Evolutionary conservation across 139 green algal species (phyloP).

Genomic region (Protoeuglena noctilucae): DNA sequence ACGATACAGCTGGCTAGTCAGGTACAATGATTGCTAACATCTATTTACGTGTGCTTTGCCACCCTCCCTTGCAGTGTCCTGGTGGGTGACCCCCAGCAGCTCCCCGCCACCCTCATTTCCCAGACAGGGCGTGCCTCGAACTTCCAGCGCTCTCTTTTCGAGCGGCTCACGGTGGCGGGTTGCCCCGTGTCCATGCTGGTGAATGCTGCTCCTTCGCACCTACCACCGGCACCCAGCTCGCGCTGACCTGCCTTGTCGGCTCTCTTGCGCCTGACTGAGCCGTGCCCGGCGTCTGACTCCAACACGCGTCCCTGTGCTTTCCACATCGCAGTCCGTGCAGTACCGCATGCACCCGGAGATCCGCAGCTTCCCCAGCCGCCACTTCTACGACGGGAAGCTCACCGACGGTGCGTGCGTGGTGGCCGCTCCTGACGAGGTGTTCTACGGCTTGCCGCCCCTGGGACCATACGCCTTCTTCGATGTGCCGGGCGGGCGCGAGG

Average conservation of each 20-base stretch:
- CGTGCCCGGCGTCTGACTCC: no score
- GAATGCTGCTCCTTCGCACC: no score
- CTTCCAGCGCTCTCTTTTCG: slow-evolving; percentile 26
- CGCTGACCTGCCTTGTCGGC: no score
- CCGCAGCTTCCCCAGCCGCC: slow-evolving; percentile 25
- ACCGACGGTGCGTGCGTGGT: slow-evolving; percentile 21
- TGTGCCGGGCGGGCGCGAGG: not conserved
- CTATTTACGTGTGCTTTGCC: no score
- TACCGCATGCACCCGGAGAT: slow-evolving; percentile 64
- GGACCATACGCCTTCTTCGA: not conserved
- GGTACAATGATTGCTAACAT: no score
- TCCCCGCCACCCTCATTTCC: slow-evolving; percentile 53
- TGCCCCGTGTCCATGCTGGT: no score
- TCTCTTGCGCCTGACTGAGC: no score
- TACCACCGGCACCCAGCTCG: no score
- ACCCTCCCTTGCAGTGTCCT: slow-evolving; percentile 26
- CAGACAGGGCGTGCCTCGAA: slow-evolving; percentile 25
- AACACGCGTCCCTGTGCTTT: no score
- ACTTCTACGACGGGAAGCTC: slow-evolving; percentile 46
- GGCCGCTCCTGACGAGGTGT: not conserved
- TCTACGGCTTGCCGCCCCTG: no score
- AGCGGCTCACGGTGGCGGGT: no score
- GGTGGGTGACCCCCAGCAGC: slow-evolving; percentile 59
- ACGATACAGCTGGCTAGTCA: slow-evolving; percentile 45
- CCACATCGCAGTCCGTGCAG: slow-evolving; percentile 32